Evolutionary conservation across 148 eudicot species (phyloP), one percentile per base, ranked within the genome.

Genomic region (Cornus suecica): DNA sequence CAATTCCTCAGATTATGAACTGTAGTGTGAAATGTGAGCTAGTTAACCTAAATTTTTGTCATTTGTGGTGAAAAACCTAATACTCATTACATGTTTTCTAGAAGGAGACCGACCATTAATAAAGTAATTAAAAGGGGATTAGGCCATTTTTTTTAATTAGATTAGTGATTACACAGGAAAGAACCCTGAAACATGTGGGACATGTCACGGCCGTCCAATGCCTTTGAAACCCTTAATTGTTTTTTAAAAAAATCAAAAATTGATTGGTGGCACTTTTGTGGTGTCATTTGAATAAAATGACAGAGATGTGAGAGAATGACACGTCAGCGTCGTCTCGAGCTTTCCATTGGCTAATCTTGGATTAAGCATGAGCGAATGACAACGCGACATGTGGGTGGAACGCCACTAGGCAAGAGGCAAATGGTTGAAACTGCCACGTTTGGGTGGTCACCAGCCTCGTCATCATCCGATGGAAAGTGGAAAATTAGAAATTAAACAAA

Each of bases 1-100:
- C 62, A 24, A 72, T 66, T 74, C 79, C 61, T 76, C 13, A 41
- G 83, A 80, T 76, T 71, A 6, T 63, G 69, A 64, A 15, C 45
- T 58, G 8, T 37, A 4, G 22, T 41, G 58, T 67, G 73, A 31
- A 25, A 48, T 29, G 62, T 23, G 29, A 51, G 54, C 25, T 51
- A 70, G 23, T 37, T 37, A 60, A 80, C 68, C 68, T 62, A 26
- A 67, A 24, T 28, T 56, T 56, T 69, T 37, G 52, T 63, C 10
- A 20, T 67, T 80, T 65, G 79, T 71, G 83, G 83, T 69, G 69
- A 29, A 61, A 62, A 81, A 81, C 80, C 80, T 77, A 72, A 72
- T 81, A 69, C 51, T 73, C 4, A 34, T 31, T 29, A 22, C 45
- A 8, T 77, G 74, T 34, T 74, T 77, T 77, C 74, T 77, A 77